These are phyloP conservation scores for Scopulariopsis brevicaulis DNA, from an alignment of 2,329 filamentous ascomycete species.

Conservation along the genomic window DNA sequence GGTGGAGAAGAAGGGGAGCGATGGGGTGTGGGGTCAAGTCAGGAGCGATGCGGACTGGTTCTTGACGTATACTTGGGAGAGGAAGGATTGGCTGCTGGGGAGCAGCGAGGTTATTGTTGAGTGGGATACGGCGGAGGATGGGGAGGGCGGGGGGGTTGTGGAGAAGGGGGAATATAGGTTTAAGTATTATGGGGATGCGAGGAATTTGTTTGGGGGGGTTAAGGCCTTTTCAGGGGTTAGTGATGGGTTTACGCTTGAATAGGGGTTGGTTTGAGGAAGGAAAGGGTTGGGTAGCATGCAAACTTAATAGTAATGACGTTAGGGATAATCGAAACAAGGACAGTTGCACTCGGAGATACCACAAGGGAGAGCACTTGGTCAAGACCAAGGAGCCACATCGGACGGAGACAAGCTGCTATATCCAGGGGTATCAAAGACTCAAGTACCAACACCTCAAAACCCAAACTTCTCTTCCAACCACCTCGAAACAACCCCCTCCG, in stretches of 20 bases:
- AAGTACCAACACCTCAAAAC: neutral
- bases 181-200: constrained; percentile 76
- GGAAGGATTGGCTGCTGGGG: constrained; percentile 57
- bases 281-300: neutral
- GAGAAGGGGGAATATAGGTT: constrained; percentile 62
- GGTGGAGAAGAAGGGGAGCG: constrained; percentile 41
- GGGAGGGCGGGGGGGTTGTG: constrained; percentile 45
- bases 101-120: constrained; percentile 64
- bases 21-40: constrained; percentile 48
- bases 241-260: constrained; percentile 30
- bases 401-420: neutral
- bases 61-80: constrained; percentile 67
- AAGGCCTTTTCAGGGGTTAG: constrained; percentile 60
- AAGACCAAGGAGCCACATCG: too few relatives aligned
- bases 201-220: constrained; percentile 49
- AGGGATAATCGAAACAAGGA: too few relatives aligned
- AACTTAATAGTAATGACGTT: neutral
- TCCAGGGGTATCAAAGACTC: neutral
- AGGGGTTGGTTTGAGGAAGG: neutral
- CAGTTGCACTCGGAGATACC: too few relatives aligned
- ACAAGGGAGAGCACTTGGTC: too few relatives aligned
- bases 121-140: constrained; percentile 51
- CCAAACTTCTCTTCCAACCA: constrained; percentile 3
- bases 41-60: constrained; percentile 76
- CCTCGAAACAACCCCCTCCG: neutral